phyloP scores from a whole-genome alignment of 2,329 filamentous ascomycete genomes.

The Achaetomium macrosporum region DNA sequence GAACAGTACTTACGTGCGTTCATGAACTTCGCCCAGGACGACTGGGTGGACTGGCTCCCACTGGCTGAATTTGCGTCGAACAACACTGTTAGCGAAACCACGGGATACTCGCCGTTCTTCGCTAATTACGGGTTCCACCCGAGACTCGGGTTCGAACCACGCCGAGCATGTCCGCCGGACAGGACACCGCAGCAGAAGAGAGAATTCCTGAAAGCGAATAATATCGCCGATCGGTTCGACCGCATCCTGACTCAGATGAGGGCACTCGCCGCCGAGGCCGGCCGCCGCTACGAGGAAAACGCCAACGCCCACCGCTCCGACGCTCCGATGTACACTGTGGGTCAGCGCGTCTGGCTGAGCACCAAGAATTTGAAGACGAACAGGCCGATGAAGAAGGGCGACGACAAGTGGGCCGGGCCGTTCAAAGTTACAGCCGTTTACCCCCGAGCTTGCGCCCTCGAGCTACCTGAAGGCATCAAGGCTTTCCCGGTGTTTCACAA shows the following conservation, averaged over 20 bases:
- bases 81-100: not conserved
- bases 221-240: not conserved
- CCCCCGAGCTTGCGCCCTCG: too few relatives aligned
- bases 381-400: not conserved
- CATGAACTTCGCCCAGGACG: not conserved
- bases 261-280: not conserved
- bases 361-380: not conserved
- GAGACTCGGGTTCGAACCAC: not conserved
- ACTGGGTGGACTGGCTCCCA: not conserved
- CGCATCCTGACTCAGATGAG: not conserved
- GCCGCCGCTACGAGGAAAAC: not conserved
- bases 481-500: too few relatives aligned
- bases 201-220: not conserved
- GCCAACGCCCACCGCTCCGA: not conserved
- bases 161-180: not conserved
- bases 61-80: not conserved
- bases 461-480: too few relatives aligned
- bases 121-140: not conserved
- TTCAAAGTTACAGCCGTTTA: too few relatives aligned
- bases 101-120: not conserved
- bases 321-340: not conserved
- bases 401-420: too few relatives aligned
- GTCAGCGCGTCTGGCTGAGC: not conserved
- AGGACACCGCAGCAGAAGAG: not conserved
- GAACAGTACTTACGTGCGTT: not conserved